Evolutionary conservation across 306 rosid genomes (phyloP).

Genomic region (Arachis hypogaea): DNA sequence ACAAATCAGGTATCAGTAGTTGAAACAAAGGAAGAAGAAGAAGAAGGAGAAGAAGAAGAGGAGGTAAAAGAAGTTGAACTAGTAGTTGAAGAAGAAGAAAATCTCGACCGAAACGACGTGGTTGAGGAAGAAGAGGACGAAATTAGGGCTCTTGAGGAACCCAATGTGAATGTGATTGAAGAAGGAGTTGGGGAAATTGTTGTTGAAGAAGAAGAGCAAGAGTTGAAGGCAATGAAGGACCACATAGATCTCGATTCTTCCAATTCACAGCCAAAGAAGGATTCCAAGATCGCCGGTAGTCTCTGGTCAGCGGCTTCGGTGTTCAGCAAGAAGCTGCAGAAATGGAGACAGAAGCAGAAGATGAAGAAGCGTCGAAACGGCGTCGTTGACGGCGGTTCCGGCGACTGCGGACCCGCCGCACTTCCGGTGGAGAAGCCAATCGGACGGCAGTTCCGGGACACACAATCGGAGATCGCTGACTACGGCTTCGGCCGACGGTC

Average conservation of each 20-base stretch:
- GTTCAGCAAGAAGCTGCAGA: constrained; percentile 88
- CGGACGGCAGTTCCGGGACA: constrained; percentile 80
- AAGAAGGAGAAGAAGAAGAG: neutral
- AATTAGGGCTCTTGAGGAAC: constrained; percentile 48
- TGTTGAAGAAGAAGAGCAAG: constrained; percentile 47
- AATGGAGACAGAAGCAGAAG: constrained; percentile 92
- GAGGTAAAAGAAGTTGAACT: neutral
- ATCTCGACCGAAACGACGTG: neutral
- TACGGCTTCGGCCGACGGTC: constrained; percentile 92
- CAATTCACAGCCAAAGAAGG: constrained; percentile 65
- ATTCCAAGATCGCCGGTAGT: constrained; percentile 82
- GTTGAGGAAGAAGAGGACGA: constrained; percentile 38
- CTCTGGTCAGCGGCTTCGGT: constrained; percentile 94
- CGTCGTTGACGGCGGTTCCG: constrained; percentile 11
- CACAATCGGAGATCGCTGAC: constrained; percentile 94
- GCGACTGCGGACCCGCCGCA: constrained; percentile 44
- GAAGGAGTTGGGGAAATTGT: constrained; percentile 64
- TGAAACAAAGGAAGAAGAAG: neutral
- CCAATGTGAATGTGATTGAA: constrained; percentile 49
- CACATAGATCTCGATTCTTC: constrained; percentile 79
- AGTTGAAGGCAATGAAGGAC: constrained; percentile 76
- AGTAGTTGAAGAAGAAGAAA: constrained; percentile 39
- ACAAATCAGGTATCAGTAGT: neutral
- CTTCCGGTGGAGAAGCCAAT: constrained; percentile 91
- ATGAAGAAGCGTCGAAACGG: constrained; percentile 59